These are phyloP conservation scores for Sclerotinia nivalis DNA, from an alignment of 2,329 filamentous ascomycete species.

Conservation along the genomic window DNA sequence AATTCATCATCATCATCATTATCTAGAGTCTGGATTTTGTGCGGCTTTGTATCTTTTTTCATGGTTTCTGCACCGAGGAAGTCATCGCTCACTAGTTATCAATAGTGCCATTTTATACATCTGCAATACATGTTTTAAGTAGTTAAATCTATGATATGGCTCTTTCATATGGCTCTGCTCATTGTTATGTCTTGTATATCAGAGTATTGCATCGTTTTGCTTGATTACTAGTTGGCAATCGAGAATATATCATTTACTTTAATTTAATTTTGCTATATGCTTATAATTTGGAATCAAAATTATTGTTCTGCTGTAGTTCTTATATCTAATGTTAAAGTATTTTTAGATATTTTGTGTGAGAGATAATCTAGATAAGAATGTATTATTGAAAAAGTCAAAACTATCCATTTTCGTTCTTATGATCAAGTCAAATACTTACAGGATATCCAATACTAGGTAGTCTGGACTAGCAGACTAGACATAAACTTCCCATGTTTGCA, in stretches of 20 bases:
- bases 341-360: too few species aligned
- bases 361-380: not conserved
- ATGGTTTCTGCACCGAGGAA: not conserved
- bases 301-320: not conserved
- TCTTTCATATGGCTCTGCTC: too few species aligned
- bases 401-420: too few species aligned
- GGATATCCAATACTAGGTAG: too few species aligned
- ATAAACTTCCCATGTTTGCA: too few species aligned
- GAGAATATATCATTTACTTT: not conserved
- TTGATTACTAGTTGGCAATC: not conserved
- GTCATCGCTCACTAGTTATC: not conserved
- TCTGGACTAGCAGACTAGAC: too few species aligned
- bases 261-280: not conserved
- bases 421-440: not conserved
- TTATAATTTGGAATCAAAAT: accelerated
- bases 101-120: not conserved
- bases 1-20: not conserved
- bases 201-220: not conserved
- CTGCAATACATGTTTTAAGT: not conserved
- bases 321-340: not conserved
- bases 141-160: not conserved
- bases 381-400: not conserved
- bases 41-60: not conserved
- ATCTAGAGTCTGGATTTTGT: not conserved
- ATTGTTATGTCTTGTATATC: not conserved